A percentile compares a stretch with the other conserved stretches of the same genome.
phyloP scores from a whole-genome alignment of 352 stramenopile species.

The Phytophthora palmivora region DNA sequence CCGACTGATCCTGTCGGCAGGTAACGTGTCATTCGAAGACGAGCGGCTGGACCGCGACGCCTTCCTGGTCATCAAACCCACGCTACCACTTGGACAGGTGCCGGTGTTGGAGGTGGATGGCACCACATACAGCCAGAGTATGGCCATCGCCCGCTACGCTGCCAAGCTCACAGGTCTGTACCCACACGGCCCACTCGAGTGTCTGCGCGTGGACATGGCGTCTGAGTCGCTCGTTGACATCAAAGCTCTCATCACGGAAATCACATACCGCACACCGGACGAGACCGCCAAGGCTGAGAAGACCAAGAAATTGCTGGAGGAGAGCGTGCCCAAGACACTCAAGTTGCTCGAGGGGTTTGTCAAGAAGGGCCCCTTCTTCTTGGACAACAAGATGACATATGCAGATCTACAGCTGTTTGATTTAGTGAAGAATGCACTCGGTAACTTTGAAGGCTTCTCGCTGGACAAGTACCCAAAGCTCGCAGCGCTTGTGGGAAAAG shows the following conservation, averaged over 20 bases:
- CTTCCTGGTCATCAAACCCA: constrained; percentile 61
- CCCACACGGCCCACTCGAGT: constrained; percentile 54
- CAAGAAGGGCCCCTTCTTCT: constrained; percentile 51
- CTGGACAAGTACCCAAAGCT: constrained; percentile 56
- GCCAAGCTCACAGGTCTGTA: constrained; percentile 66
- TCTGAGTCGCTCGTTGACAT: constrained; percentile 56
- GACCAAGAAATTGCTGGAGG: constrained; percentile 47
- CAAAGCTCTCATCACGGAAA: constrained; percentile 42
- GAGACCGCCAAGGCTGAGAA: constrained; percentile 52
- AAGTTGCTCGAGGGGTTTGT: constrained; percentile 48
- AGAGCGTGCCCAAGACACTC: constrained; percentile 50
- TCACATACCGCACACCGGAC: constrained; percentile 41
- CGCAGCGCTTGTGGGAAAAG: constrained; percentile 35
- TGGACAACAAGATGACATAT: constrained; percentile 52
- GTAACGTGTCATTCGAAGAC: constrained; percentile 72
- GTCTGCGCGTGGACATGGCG: constrained; percentile 63
- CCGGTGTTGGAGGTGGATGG: constrained; percentile 58
- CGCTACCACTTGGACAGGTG: constrained; percentile 60
- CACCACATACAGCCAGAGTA: constrained; percentile 59
- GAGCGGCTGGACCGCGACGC: constrained; percentile 49
- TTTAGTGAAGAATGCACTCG: constrained; percentile 51
- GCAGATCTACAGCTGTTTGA: constrained; percentile 69
- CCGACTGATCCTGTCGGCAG: constrained; percentile 61
- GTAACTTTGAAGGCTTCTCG: constrained; percentile 41
- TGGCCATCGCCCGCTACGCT: constrained; percentile 67